Evolutionary conservation across 2,329 filamentous ascomycete genomes (phyloP).

Genomic region (Lasiodiplodia sp.): DNA sequence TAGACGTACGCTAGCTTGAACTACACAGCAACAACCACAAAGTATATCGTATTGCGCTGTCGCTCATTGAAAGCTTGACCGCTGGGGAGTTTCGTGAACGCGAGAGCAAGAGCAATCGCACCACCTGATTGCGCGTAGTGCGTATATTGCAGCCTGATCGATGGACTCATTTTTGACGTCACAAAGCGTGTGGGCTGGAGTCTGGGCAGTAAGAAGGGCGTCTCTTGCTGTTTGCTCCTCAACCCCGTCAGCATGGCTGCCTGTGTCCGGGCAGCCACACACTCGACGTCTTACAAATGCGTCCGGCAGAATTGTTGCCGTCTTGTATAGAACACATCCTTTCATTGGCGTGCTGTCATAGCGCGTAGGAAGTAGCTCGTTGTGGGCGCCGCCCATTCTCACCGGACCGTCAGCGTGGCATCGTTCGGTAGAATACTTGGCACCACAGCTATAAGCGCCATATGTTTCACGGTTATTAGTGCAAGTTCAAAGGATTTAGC

Average conservation of each 20-base stretch:
- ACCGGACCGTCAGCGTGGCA: background rate
- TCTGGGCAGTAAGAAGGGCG: background rate
- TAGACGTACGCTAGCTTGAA: background rate
- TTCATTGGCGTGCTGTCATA: background rate
- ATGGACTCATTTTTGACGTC: background rate
- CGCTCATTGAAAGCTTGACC: background rate
- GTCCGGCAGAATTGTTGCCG: background rate
- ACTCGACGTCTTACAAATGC: background rate
- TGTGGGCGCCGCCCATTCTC: background rate
- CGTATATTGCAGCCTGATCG: background rate
- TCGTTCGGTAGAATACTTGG: background rate
- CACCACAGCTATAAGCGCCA: constrained; percentile 1
- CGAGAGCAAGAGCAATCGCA: background rate
- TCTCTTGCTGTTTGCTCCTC: background rate
- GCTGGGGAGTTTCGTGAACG: background rate
- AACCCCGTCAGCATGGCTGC: background rate
- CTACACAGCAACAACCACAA: background rate
- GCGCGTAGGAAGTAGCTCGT: background rate
- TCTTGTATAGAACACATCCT: background rate
- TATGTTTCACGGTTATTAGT: background rate
- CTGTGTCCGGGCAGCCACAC: background rate
- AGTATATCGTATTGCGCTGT: background rate
- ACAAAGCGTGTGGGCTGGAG: no score
- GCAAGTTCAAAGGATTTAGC: background rate
- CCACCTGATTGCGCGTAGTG: no score